phyloP scores from a whole-genome alignment of 805 yeast genomes.

The Lipomyces yamadae region DNA sequence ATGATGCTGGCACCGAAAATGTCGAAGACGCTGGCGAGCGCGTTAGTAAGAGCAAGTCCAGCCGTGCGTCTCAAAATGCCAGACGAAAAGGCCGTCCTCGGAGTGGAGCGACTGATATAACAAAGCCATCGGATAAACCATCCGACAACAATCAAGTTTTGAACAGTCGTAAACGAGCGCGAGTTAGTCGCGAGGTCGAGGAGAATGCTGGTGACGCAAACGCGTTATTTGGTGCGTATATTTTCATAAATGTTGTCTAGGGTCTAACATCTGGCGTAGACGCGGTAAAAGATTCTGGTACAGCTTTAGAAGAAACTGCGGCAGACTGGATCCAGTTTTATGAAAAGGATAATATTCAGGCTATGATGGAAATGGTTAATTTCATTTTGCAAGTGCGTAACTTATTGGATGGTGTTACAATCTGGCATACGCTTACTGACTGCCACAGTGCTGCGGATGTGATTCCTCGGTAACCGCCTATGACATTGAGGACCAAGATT shows the following conservation, averaged over 20 bases:
- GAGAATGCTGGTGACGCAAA: constrained; percentile 17
- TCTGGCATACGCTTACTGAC: background rate
- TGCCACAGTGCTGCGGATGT: constrained; percentile 35
- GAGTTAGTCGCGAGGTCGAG: background rate
- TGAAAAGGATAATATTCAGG: constrained; percentile 50
- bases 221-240: constrained; percentile 22
- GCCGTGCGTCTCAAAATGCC: constrained; percentile 1
- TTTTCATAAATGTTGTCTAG: background rate
- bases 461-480: constrained; percentile 57
- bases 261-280: constrained; percentile 42
- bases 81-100: constrained; percentile 18
- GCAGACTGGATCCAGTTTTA: constrained; percentile 64
- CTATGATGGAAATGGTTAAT: constrained; percentile 69
- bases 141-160: background rate
- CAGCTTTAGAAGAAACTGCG: constrained; percentile 58
- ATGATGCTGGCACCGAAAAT: constrained; percentile 14
- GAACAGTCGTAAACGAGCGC: constrained; percentile 11
- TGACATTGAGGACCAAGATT: constrained; percentile 71
- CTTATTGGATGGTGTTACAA: background rate
- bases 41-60: constrained; percentile 20
- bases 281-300: constrained; percentile 55
- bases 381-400: constrained; percentile 56
- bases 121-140: background rate
- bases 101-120: constrained; percentile 8
- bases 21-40: constrained; percentile 22